Percentiles rank a stretch among this genome's conserved stretches.
These are phyloP conservation scores for Digitaria exilis DNA, from an alignment of 202 grass and related monocot species.

Conservation along the genomic window DNA sequence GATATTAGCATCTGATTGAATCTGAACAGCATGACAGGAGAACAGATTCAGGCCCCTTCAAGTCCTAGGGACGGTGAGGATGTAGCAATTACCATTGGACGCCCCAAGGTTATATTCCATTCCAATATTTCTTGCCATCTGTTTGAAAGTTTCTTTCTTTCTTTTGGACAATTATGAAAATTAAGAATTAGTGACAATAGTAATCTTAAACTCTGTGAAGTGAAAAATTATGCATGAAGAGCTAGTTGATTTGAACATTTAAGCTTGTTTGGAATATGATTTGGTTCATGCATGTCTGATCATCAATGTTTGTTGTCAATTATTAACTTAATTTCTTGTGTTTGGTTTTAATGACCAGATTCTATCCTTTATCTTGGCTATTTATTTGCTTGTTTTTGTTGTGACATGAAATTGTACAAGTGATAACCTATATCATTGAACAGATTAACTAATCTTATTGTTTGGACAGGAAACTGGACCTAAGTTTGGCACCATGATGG, in stretches of 20 bases:
- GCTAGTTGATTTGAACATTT: not conserved
- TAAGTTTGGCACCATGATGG: slow-evolving; percentile 98
- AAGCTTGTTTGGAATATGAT: not conserved
- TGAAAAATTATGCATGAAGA: not conserved
- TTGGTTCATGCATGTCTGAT: not conserved
- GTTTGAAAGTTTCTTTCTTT: slow-evolving; percentile 23
- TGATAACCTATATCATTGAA: slow-evolving; percentile 9
- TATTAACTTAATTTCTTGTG: not conserved
- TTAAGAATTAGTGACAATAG: not conserved
- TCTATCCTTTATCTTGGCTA: not conserved
- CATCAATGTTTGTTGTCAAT: not conserved
- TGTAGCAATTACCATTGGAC: slow-evolving; percentile 82
- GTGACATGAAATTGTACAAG: slow-evolving; percentile 22
- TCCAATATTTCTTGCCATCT: slow-evolving; percentile 2
- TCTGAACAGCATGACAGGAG: slow-evolving; percentile 94
- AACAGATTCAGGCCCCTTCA: slow-evolving; percentile 79
- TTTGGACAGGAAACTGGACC: slow-evolving; percentile 60
- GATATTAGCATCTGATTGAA: slow-evolving; percentile 54
- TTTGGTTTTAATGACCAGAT: slow-evolving; percentile 17
- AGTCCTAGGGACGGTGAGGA: slow-evolving; percentile 95
- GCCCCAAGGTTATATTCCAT: slow-evolving; percentile 63
- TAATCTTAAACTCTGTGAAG: not conserved
- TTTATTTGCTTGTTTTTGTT: slow-evolving; percentile 25
- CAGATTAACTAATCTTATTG: slow-evolving; percentile 34
- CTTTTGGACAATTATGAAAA: slow-evolving; percentile 21